A percentile compares a stretch with the other conserved stretches of the same genome.
phyloP scores from a whole-genome alignment of 306 rosid species.

The Vigna trinervia region DNA sequence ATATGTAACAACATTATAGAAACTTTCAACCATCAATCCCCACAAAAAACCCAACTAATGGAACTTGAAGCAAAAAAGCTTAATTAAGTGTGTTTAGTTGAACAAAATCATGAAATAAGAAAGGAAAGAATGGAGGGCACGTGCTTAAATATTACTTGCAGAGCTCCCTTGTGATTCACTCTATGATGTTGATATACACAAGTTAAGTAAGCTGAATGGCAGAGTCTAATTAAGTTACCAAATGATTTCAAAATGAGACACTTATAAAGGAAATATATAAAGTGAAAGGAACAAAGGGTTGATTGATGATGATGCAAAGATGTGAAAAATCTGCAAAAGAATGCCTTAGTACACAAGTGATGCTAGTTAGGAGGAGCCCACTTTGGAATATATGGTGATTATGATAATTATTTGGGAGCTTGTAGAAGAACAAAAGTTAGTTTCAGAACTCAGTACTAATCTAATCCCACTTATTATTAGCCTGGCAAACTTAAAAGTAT shows the following conservation, averaged over 20 bases:
- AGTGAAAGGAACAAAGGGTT: conserved; percentile 27
- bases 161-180: conserved; percentile 50
- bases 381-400: conserved; percentile 25
- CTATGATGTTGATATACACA: conserved; percentile 30
- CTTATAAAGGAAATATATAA: conserved; percentile 13
- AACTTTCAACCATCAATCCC: neutral
- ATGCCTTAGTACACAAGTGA: conserved; percentile 52
- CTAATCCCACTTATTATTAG: conserved; percentile 19
- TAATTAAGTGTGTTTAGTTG: no score
- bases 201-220: conserved; percentile 41
- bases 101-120: neutral
- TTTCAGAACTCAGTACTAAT: conserved; percentile 18
- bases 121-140: neutral
- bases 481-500: neutral
- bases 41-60: conserved; percentile 9
- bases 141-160: conserved; percentile 40
- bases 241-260: conserved; percentile 22
- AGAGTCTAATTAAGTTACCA: conserved; percentile 34
- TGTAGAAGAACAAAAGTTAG: conserved; percentile 24
- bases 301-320: neutral
- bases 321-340: conserved; percentile 33
- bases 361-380: conserved; percentile 50
- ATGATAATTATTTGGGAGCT: conserved; percentile 30
- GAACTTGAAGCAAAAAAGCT: neutral
- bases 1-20: neutral